These are phyloP conservation scores for Camellia granthamiana DNA, from an alignment of 148 eudicot species.

Conservation along the genomic window DNA sequence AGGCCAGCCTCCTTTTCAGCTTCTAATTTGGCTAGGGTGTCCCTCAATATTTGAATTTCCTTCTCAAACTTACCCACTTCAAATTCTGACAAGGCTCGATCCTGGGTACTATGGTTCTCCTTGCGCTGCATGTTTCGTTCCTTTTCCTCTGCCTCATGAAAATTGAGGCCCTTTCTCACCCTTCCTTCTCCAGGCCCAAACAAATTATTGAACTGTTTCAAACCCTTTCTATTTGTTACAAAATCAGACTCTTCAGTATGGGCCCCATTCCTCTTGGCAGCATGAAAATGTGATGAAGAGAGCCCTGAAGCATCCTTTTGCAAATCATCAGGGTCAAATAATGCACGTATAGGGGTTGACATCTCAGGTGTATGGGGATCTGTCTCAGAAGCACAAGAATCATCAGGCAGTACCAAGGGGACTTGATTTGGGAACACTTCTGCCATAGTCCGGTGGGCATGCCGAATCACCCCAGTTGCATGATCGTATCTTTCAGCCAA, in stretches of 20 bases:
- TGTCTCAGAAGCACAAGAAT: slow-evolving; percentile 39
- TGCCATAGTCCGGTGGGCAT: slow-evolving; percentile 81
- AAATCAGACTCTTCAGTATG: slow-evolving; percentile 33
- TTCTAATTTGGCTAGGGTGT: slow-evolving; percentile 65
- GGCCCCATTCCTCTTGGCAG: slow-evolving; percentile 36
- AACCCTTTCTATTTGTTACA: slow-evolving; percentile 20
- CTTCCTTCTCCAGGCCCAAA: slow-evolving; percentile 30
- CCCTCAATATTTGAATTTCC: slow-evolving; percentile 59
- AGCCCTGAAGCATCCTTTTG: slow-evolving; percentile 38
- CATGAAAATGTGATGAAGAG: slow-evolving; percentile 33
- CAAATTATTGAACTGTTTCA: slow-evolving; percentile 31
- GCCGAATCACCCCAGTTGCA: slow-evolving; percentile 77
- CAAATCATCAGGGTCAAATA: slow-evolving; percentile 38
- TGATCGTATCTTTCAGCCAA: slow-evolving; percentile 94
- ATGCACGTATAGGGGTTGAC: slow-evolving; percentile 28
- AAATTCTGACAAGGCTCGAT: slow-evolving; percentile 32
- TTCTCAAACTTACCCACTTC: slow-evolving; percentile 55
- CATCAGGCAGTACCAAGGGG: slow-evolving; percentile 51
- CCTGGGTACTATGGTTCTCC: slow-evolving; percentile 16
- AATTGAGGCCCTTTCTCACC: slow-evolving; percentile 67
- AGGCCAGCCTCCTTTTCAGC: slow-evolving; percentile 74
- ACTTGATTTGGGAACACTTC: slow-evolving; percentile 85
- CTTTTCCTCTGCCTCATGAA: slow-evolving; percentile 46
- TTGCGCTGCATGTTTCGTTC: slow-evolving; percentile 14
- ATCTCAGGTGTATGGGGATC: slow-evolving; percentile 63